Evolutionary conservation across 2,329 filamentous ascomycete genomes (phyloP).

Genomic region (Sporothrix schenckii): DNA sequence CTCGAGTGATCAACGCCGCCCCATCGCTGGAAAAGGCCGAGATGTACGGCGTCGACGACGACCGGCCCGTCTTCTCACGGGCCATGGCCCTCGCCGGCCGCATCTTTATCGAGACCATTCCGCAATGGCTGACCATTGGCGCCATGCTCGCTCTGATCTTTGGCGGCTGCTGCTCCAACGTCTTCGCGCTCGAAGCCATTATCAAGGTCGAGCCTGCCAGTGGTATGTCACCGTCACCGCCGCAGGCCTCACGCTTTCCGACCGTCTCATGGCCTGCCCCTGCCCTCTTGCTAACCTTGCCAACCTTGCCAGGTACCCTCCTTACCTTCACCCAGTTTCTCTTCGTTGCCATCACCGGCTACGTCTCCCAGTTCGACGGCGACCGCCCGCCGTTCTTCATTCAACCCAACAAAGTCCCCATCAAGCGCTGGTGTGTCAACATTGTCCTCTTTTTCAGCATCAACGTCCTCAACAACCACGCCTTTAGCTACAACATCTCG

Average conservation of each 20-base stretch:
- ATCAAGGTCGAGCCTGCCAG: conserved; percentile 88
- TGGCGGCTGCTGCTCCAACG: conserved; percentile 70
- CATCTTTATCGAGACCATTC: conserved; percentile 61
- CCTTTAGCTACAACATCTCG: conserved; percentile 94
- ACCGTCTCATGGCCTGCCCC: too few species aligned
- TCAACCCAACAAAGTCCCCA: conserved; percentile 75
- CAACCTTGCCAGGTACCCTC: conserved; percentile 65
- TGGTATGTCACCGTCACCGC: conserved; percentile 54
- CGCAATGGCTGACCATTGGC: conserved; percentile 64
- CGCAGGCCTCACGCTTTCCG: not conserved
- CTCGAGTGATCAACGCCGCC: conserved; percentile 59
- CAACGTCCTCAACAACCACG: conserved; percentile 96
- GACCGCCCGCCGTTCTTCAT: conserved; percentile 71
- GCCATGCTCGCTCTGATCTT: conserved; percentile 85
- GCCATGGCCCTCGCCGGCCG: conserved; percentile 56
- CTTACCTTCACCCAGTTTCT: conserved; percentile 88
- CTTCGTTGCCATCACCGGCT: conserved; percentile 77
- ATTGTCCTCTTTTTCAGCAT: conserved; percentile 90
- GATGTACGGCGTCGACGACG: conserved; percentile 59
- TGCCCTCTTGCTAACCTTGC: conserved; percentile 18
- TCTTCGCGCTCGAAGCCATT: conserved; percentile 95
- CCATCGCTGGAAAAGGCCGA: conserved; percentile 59
- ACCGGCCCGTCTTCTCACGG: conserved; percentile 53
- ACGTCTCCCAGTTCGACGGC: conserved; percentile 72
- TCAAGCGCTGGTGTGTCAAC: conserved; percentile 83